Conservation (phyloP, 768 basidiomycete genomes). For the Panaeolus cyanescens region DNA sequence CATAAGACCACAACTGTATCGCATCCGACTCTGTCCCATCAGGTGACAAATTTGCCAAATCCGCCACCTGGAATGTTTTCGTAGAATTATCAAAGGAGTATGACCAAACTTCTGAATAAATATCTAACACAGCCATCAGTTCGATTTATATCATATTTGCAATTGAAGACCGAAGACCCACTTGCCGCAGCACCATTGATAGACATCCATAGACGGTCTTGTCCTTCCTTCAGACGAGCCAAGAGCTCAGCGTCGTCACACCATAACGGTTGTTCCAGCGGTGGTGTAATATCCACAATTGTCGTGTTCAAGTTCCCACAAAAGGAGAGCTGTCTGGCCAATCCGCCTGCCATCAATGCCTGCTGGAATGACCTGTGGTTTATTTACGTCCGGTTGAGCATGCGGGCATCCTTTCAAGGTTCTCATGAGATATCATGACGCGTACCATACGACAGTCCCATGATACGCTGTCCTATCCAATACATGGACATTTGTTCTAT, state of each 20-base stretch:
- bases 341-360: constrained; percentile 44
- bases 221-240: constrained; percentile 32
- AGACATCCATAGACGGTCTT: constrained; percentile 37
- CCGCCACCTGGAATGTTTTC: constrained; percentile 36
- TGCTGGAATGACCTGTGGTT: constrained; percentile 40
- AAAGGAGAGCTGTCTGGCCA: constrained; percentile 37
- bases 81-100: constrained; percentile 36
- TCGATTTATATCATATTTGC: constrained; percentile 2
- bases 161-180: constrained; percentile 16
- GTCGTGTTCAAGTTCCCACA: constrained; percentile 26
- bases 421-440: background rate
- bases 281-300: constrained; percentile 23
- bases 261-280: constrained; percentile 32
- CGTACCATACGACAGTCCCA: constrained; percentile 36
- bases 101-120: constrained; percentile 44
- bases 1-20: constrained; percentile 43
- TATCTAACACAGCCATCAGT: constrained; percentile 18
- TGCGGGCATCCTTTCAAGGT: background rate
- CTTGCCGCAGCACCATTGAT: constrained; percentile 35
- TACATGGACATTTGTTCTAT: constrained; percentile 39
- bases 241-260: constrained; percentile 35
- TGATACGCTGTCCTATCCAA: constrained; percentile 36
- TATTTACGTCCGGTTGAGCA: constrained; percentile 6
- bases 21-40: constrained; percentile 46
- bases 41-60: constrained; percentile 38